Evolutionary conservation across 805 yeast genomes (phyloP), one percentile per base, ranked within the genome.

Genomic region (Metschnikowia shivogae): DNA sequence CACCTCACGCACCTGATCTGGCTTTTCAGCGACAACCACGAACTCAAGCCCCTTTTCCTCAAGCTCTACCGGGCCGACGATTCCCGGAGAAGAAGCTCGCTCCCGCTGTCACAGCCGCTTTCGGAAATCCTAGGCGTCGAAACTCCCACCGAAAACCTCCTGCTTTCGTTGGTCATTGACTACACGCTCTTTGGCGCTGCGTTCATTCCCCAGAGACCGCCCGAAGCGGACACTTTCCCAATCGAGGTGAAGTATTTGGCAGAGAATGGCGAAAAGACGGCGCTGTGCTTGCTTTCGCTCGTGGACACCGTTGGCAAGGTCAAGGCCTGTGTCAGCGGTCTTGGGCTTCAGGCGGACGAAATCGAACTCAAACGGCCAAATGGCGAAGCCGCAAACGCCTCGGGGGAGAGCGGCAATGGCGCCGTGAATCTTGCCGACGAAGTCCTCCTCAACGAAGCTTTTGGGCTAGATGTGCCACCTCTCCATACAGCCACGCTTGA

Each of bases 381-480:
- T 13, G 13, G 14, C 17, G 17, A 17, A 17, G 17, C 17, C 17
- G 17, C 17, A 17, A 17, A 17, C 3, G 17, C 17, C 17, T 17
- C 17, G 3, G 17, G 17, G 17, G 32, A 12, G 3, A 13, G 13
- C 6, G 32, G 32, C 32, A 13, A 13, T 13, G 3, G 2, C 13
- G 13, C 7, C 13, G 13, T 10, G 11, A 13, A 4, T 9, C 29
- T 42, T 2, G 46, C 46, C 26, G 49, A 53, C 17, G 42, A 46
- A 5, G 6, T 22, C 17, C 42, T 24, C 2, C 39, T 63, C 20
- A 48, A 50, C 7, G 42, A 50, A 6, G 46, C 50, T 1, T 24
- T 62, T 6, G 28, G 46, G 12, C 46, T 67, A 9, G 71, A 66
- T 47, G 67, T 66, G 8, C 45, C 60, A 1, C 72, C 71, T 0